Conservation (phyloP, 768 basidiomycete species). For the Lactifluus subvellereus region DNA sequence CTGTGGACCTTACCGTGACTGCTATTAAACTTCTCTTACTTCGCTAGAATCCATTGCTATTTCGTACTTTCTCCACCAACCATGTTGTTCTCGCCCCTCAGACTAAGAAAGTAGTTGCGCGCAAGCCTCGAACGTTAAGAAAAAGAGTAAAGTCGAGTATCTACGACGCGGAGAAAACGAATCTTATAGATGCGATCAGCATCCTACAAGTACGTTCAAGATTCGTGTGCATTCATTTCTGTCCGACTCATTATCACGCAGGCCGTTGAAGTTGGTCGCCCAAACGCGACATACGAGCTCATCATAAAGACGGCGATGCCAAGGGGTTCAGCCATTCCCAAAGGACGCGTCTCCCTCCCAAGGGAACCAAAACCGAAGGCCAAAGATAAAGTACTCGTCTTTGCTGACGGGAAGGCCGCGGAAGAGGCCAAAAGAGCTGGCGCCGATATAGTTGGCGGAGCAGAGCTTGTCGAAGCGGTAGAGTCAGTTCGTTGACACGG, state of each 20-base stretch:
- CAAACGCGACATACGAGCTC: slow-evolving; percentile 73
- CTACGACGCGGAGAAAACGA: slow-evolving; percentile 61
- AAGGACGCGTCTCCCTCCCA: slow-evolving; percentile 84
- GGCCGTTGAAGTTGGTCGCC: slow-evolving; percentile 80
- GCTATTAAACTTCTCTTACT: background rate
- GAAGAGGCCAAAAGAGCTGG: slow-evolving; percentile 84
- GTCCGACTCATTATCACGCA: slow-evolving; percentile 29
- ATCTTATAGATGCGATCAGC: slow-evolving; percentile 57
- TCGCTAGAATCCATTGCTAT: slow-evolving; percentile 11
- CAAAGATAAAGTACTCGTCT: slow-evolving; percentile 82
- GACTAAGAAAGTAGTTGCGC: slow-evolving; percentile 55
- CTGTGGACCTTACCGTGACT: background rate
- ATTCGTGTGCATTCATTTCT: slow-evolving; percentile 32
- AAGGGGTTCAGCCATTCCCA: slow-evolving; percentile 76
- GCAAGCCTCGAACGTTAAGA: slow-evolving; percentile 46
- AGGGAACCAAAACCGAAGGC: slow-evolving; percentile 66
- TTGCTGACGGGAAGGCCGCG: slow-evolving; percentile 79
- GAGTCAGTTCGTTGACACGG: slow-evolving; percentile 31
- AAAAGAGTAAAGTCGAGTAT: slow-evolving; percentile 48
- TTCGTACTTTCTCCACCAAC: slow-evolving; percentile 51
- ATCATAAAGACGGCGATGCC: slow-evolving; percentile 73
- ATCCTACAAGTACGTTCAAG: slow-evolving; percentile 44
- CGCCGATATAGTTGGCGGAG: slow-evolving; percentile 85
- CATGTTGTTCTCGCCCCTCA: slow-evolving; percentile 43
- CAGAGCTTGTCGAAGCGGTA: slow-evolving; percentile 83